Base-by-base conservation (phyloP, 345 rosid species). In the Orychophragmus violaceus region DNA sequence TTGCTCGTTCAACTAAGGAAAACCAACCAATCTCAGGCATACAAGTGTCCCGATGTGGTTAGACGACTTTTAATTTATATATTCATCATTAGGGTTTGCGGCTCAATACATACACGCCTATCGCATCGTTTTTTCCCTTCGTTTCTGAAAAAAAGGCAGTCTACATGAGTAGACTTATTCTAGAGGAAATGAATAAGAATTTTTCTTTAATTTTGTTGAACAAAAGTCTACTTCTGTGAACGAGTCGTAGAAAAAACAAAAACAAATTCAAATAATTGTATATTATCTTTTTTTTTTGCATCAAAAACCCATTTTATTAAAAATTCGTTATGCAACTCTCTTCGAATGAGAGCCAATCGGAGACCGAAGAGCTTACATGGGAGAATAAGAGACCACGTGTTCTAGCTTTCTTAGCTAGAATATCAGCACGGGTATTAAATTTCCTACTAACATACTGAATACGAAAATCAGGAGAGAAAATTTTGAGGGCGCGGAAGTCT, bases 41-140 rank as follows among this genome's bases (percentile, higher is more conserved):
- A 42, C 57, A 66, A 13, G 25, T 66, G 72, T 42, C 22, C 5
- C 2, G 0, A 8, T 41, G n/a, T n/a, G 36, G 77, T 73, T 72
- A 59, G 71, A 51, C 17, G 62, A 66, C 67, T 66, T 73, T 59
- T 25, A 23, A 51, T 50, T 51, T 57, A 6, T 6, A 39, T 27
- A 23, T 22, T 59, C 23, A 50, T 50, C 18, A 59, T 66, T 66
- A 59, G 77, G 77, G 72, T 66, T 73, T 73, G 77, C 50, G 77
- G 66, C 77, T 73, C 72, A 17, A 59, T 66, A 73, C 77, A 73
- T 66, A 67, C 77, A 73, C 49, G 61, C 72, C 67, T 35, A 57
- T 66, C 48, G 44, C 66, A 58, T 66, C 41, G 50, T 57, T 64
- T 21, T 55, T 57, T 57, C 55, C 21, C 24, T 64, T 10, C 59